Evolutionary conservation across 306 rosid species (phyloP).

Genomic region (Trichosanthes truncata): DNA sequence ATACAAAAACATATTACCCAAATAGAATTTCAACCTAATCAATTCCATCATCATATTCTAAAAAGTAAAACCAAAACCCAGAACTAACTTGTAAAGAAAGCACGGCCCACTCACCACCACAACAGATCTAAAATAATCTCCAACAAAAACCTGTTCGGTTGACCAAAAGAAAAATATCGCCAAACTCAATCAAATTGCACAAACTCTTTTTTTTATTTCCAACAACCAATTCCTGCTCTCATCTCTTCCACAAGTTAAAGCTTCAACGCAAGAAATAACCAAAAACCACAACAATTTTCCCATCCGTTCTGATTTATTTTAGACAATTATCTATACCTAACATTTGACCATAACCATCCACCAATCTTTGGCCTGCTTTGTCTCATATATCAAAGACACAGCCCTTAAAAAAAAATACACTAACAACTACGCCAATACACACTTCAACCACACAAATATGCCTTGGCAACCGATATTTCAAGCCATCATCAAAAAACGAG

Average conservation of each 20-base stretch:
- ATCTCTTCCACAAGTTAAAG: not conserved
- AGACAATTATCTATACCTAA: not conserved
- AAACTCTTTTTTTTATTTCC: not conserved
- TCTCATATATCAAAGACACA: not conserved
- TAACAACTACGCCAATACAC: not conserved
- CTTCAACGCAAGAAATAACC: not conserved
- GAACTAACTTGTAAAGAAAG: not conserved
- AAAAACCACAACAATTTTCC: not conserved
- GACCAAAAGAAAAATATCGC: not conserved
- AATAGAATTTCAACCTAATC: too few species aligned
- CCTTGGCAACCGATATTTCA: not conserved
- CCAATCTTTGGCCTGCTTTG: not conserved
- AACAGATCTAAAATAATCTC: not conserved
- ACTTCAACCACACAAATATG: not conserved
- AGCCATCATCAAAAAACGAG: not conserved
- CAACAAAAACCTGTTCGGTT: not conserved
- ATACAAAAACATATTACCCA: too few species aligned
- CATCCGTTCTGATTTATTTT: not conserved
- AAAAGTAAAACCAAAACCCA: not conserved
- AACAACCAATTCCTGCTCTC: not conserved
- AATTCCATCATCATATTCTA: too few species aligned
- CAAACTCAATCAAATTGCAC: not conserved
- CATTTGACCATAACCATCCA: not conserved
- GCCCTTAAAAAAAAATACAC: not conserved
- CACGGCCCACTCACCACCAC: not conserved